phyloP scores from a whole-genome alignment of 23 red algal species.

The Chondrus crispus region DNA sequence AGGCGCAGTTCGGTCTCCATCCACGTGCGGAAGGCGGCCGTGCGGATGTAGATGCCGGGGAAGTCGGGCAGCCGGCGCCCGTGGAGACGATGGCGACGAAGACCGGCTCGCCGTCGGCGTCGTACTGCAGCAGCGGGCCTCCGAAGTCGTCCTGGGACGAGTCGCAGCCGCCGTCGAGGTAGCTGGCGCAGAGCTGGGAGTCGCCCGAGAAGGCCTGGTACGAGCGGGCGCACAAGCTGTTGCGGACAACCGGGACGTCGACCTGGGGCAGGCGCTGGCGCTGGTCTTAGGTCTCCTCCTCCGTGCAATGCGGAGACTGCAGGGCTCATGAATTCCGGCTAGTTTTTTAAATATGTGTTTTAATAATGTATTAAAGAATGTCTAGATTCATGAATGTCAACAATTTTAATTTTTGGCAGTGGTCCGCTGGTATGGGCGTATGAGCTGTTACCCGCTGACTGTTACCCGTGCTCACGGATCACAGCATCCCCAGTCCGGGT shows the following conservation, averaged over 20 bases:
- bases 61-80: slow-evolving; percentile 32
- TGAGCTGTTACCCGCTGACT: too few species aligned
- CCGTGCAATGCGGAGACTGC: too few species aligned
- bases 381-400: too few species aligned
- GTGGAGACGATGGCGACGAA: slow-evolving; percentile 36
- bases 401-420: too few species aligned
- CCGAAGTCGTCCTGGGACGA: slow-evolving; percentile 47
- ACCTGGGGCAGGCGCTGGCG: not conserved
- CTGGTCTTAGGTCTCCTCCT: too few species aligned
- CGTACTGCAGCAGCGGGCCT: slow-evolving; percentile 52
- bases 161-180: not conserved
- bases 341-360: too few species aligned
- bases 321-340: too few species aligned
- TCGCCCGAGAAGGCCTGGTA: not conserved
- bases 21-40: slow-evolving; percentile 3
- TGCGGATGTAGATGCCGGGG: slow-evolving; percentile 18
- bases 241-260: not conserved
- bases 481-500: too few species aligned
- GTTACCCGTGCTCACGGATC: too few species aligned
- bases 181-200: not conserved
- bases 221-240: not conserved
- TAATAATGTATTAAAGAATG: too few species aligned
- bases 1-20: not conserved
- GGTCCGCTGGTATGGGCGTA: too few species aligned
- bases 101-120: not conserved